Evolutionary conservation across 1,139 yeast genomes (phyloP).

Genomic region (Magnusiomyces magnusii): DNA sequence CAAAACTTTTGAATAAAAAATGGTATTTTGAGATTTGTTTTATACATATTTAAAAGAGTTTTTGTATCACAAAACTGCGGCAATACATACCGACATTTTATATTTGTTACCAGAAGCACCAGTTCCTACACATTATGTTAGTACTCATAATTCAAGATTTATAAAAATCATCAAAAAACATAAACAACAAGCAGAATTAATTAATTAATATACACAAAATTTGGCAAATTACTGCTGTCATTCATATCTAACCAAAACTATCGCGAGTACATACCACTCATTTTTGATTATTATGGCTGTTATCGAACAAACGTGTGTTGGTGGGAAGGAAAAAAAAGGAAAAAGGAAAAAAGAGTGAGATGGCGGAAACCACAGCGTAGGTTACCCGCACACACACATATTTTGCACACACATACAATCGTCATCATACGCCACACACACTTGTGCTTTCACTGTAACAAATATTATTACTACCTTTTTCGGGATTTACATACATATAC

Average conservation of each 20-base stretch:
- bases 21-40: not conserved
- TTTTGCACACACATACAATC: no score
- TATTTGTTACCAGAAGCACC: conserved; percentile 99
- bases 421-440: no score
- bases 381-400: no score
- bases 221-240: no score
- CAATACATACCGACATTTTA: conserved; percentile 93
- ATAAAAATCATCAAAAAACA: not conserved
- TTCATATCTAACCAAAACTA: no score
- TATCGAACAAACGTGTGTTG: conserved; percentile 6
- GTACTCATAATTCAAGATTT: not conserved
- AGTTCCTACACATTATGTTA: conserved; percentile 19
- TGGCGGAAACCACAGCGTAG: not conserved
- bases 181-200: not conserved
- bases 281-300: conserved; percentile 7
- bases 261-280: conserved; percentile 4
- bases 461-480: no score
- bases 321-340: not conserved
- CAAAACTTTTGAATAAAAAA: not conserved
- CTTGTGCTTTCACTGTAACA: no score
- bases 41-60: not conserved
- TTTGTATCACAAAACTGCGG: conserved; percentile 7
- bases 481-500: no score
- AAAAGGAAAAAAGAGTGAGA: not conserved
- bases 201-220: no score